Evolutionary conservation across 495 filamentous ascomycete species (phyloP).

Genomic region (Neurospora sp.): DNA sequence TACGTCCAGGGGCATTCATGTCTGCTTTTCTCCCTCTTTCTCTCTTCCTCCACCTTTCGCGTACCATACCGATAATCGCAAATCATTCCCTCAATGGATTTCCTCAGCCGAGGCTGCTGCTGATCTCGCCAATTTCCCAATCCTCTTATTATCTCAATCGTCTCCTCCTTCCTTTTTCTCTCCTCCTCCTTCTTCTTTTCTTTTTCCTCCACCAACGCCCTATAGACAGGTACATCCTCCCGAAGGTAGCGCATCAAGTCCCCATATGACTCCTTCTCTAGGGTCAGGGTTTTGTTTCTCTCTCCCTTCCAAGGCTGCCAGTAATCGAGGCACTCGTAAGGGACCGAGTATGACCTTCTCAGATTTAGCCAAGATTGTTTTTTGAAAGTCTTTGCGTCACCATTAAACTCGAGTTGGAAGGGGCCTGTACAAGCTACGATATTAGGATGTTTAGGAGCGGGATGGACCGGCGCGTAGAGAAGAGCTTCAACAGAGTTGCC

Average conservation of each 20-base stretch:
- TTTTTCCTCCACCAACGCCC: accelerated
- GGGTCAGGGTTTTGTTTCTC: not conserved
- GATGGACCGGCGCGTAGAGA: not conserved
- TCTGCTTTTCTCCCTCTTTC: no score
- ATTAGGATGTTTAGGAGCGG: not conserved
- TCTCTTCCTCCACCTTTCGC: no score
- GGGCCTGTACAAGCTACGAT: no score
- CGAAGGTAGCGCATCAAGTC: not conserved
- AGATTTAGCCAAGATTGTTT: not conserved
- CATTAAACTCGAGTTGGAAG: no score
- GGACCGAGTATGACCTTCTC: not conserved
- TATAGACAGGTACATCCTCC: accelerated
- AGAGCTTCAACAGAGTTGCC: no score
- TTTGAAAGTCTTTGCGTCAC: not conserved
- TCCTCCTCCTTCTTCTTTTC: not conserved
- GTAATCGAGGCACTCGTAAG: not conserved
- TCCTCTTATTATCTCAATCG: no score
- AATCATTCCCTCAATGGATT: no score
- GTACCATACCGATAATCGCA: no score
- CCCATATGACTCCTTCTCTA: not conserved
- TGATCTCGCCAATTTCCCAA: no score
- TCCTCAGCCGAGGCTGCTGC: no score
- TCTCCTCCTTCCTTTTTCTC: no score
- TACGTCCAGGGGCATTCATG: no score
- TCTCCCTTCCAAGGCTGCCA: not conserved